phyloP scores from a whole-genome alignment of 192 early-diverging fungal species.

The Chytriomyces sp. region DNA sequence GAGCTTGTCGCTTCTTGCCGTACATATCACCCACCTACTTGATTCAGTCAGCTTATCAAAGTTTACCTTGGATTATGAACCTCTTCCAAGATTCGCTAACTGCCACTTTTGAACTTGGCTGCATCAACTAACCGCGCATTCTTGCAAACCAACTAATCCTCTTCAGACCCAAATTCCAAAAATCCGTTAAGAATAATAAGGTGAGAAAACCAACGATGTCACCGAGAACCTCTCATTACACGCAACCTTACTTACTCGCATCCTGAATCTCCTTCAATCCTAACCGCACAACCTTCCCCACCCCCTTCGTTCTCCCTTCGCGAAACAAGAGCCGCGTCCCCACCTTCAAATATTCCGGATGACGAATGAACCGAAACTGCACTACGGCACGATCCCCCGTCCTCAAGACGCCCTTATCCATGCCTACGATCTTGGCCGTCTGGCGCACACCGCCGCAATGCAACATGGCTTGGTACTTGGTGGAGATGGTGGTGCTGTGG shows the following conservation, averaged over 20 bases:
- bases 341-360: constrained; percentile 64
- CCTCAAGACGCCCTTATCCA: constrained; percentile 74
- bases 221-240: too few relatives aligned
- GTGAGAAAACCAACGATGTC: too few relatives aligned
- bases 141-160: too few relatives aligned
- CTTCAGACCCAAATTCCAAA: too few relatives aligned
- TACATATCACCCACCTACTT: background rate
- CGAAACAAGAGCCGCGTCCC: constrained; percentile 56
- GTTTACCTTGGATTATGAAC: background rate
- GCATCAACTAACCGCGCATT: too few relatives aligned
- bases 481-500: constrained; percentile 87
- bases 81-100: background rate
- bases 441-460: constrained; percentile 86
- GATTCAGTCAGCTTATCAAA: background rate
- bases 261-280: constrained; percentile 16
- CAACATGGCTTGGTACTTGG: constrained; percentile 93
- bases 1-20: background rate
- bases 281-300: constrained; percentile 74
- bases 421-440: constrained; percentile 79
- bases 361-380: constrained; percentile 70
- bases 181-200: too few relatives aligned
- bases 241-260: background rate
- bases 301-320: constrained; percentile 79
- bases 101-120: background rate
- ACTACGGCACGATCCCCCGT: constrained; percentile 86